These are phyloP conservation scores for Phytophthora sp. DNA, from an alignment of 352 stramenopile genomes.

Conservation along the genomic window DNA sequence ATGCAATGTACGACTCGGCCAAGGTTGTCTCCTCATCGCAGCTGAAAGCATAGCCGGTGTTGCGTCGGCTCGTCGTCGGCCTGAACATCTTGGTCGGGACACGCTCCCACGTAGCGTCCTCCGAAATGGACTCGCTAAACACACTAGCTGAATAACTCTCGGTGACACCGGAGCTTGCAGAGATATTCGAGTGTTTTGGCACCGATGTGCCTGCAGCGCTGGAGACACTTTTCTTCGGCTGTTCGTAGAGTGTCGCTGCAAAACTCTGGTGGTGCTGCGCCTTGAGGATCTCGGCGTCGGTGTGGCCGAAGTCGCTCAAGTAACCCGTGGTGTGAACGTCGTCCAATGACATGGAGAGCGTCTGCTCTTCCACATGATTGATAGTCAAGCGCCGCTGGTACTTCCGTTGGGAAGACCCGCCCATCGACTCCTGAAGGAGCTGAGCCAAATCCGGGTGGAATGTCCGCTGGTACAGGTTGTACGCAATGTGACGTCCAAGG, in stretches of 20 bases:
- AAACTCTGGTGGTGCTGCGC: conserved; percentile 32
- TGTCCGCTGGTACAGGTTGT: conserved; percentile 82
- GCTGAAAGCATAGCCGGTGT: conserved; percentile 84
- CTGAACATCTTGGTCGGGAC: conserved; percentile 44
- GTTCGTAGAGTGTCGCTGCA: conserved; percentile 28
- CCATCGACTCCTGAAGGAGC: conserved; percentile 70
- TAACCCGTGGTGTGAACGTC: conserved; percentile 61
- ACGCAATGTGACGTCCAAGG: conserved; percentile 74
- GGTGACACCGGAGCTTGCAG: conserved; percentile 1
- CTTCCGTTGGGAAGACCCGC: conserved; percentile 24
- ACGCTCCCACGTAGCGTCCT: conserved; percentile 52
- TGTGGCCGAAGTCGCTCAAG: conserved; percentile 53
- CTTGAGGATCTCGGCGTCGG: conserved; percentile 53
- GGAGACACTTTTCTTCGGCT: conserved; percentile 29
- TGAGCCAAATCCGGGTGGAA: conserved; percentile 78
- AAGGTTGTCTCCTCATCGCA: conserved; percentile 86
- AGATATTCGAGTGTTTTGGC: conserved; percentile 25
- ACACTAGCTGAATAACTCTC: conserved; percentile 73
- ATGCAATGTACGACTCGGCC: conserved; percentile 86
- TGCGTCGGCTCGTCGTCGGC: conserved; percentile 43
- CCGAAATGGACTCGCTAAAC: conserved; percentile 59
- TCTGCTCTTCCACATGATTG: conserved; percentile 75
- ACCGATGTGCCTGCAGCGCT: conserved; percentile 9
- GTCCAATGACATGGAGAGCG: conserved; percentile 79
- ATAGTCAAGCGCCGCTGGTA: conserved; percentile 70